Evolutionary conservation across 495 filamentous ascomycete species (phyloP), one percentile per base, ranked within the genome.

Genomic region (Aspergillus indologenus): DNA sequence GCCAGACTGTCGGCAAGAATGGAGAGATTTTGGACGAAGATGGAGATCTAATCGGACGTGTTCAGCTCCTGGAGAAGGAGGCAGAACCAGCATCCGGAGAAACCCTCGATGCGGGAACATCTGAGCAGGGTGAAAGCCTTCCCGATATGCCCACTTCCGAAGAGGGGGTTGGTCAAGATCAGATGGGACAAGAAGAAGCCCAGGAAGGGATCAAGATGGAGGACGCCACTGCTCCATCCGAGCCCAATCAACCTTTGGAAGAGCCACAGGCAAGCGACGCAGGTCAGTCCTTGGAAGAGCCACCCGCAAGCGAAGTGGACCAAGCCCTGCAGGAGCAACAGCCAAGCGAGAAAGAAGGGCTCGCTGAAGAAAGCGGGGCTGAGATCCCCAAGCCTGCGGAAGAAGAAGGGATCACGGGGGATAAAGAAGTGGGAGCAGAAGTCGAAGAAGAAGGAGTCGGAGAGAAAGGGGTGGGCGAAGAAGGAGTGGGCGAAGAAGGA

Each of bases 1-100:
- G 71, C 18, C 50, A 67, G 64, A 71, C 62, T 14, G 66, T 79
- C 45, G 67, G 67, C 40, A 70, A 75, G 22, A 68, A 73, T 51
- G 71, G 72, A 1, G 68, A 77, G 26, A 67, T 75, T 48, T 57
- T 70, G 11, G 68, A 72, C 54, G 65, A 69, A 1, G 68, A 66
- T 22, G 71, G 66, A 5, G 64, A 71, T 46, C 45, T 67, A 15
- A 61, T 68, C 21, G 69, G 68, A 11, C 53, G 57, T 15, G 63
- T 62, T 23, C 58, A 70, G 49, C 47, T 64, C 5, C 8, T 64
- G n/a, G 44, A 24, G 4, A 22, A 40, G 9, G 18, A 57, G 2
- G 45, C 20, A 9, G 20, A 20, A n/a, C 8, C 45, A 48, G 20
- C 23, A 48, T 14, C 5, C 2, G 20, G 9, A 23, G 45, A 21